Evolutionary conservation across 192 early-diverging fungal species (phyloP), one percentile per base, ranked within the genome.

Genomic region (Umbelopsis vinacea): DNA sequence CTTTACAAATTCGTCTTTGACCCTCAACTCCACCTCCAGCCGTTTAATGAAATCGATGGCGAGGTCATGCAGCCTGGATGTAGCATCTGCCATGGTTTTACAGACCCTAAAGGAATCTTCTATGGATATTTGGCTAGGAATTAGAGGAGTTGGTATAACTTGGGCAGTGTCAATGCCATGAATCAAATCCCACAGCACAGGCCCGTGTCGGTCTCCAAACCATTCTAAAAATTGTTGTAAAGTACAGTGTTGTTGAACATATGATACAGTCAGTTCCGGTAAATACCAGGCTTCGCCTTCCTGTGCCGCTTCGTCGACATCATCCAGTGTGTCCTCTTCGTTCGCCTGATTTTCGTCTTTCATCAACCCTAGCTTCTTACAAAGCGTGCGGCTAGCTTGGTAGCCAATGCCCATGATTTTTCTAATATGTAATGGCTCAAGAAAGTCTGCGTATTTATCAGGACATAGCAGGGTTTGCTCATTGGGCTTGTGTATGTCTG

Each of bases 21-120:
- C 50, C 29, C 26, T 17, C 5, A 54, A 23, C n/a, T 73, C 70
- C 10, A 33, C 48, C 57, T 81, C 67, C 15, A 82, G 7, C 23
- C 81, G 73, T 24, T 68, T 47, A 21, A 82, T 50, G 15, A 82
- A 70, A 57, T 63, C 29, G 6, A 68, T 43, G 3, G 74, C 66
- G 5, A 82, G 68, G 14, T 47, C 50, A 1, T 38, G n/a, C 40
- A 82, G 66, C 7, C 68, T 66, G 5, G 15, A 37, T n/a, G 6
- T 11, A 15, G 71, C 68, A 6, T 81, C 81, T n/a, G n/a, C 14
- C 7, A 72, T 12, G 19, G 52, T 74, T 21, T 12, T 53, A 52
- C 78, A 81, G 40, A 73, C 45, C n/a, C 46, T 75, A 48, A 82
- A 82, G 43, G 81, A 81, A 68, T 82, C 81, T 46, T 82, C 81